Base-by-base conservation (phyloP, 192 early-diverging fungal genomes). In the Umbelopsis sp. region DNA sequence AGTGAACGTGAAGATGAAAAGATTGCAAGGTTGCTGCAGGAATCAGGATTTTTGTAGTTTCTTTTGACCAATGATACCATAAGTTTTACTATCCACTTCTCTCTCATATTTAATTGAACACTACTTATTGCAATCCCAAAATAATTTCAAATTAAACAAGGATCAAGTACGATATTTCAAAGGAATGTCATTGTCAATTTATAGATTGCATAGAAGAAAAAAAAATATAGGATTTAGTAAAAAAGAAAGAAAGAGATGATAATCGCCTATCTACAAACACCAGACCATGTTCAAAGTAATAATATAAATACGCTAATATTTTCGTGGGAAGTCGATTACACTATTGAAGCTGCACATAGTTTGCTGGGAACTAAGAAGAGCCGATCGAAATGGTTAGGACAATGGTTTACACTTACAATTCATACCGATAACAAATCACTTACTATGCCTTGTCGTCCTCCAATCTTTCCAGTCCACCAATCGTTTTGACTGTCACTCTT, bases 1-100 rank as follows among this genome's bases (percentile, higher is more conserved):
- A 85, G 90, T 74, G 92, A 94, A 74, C 84, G 91, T 65, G 91
- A 94, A 72, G 92, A 93, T 77, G 92, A 93, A 80, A 93, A 91
- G 70, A 87, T 94, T 72, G 76, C 88, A 68, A 85, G 93, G 26
- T 80, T 92, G 32, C 84, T 94, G 25, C 84, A 87, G 71, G 91
- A 94, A 76, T 91, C 89, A 12, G 93, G 93, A 20, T 92, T 94
- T 77, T 76, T 94, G 70, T 94, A 89, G 76, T 49, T 43, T 71
- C 69, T 32, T 47, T 62, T 62, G 10, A 36, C 29, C 56, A 62
- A 62, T 53, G 56, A 62, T 62, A 62, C 56, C 56, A 62, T 17
- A 29, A n/a, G n/a, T 26, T 32, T 14, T 11, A 29, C 20, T 49
- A 49, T 49, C 1, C 47, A 49, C 12, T 41, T 41, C 38, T 41